Conservation (phyloP, 2,329 filamentous ascomycete genomes). For the Stemphylium vesicarium region DNA sequence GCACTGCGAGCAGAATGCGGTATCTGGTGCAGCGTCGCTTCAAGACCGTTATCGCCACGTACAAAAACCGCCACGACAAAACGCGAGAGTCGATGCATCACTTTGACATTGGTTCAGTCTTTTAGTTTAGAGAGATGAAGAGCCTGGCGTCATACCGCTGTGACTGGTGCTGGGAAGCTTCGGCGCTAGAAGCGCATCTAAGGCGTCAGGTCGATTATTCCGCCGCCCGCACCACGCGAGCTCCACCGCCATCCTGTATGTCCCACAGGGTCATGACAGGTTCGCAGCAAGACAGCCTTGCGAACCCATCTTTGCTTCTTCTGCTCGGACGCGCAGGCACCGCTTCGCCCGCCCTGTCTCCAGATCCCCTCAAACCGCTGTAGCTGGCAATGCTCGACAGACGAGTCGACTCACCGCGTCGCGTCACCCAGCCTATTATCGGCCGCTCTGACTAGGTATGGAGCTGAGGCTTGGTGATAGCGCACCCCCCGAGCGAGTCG, state of each 20-base stretch:
- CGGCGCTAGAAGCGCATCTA: slow-evolving; percentile 8
- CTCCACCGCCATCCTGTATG: slow-evolving; percentile 5
- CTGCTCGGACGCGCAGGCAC: not conserved
- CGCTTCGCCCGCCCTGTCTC: not conserved
- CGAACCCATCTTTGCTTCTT: slow-evolving; percentile 3
- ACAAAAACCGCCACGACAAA: not conserved
- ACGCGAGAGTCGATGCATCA: too few relatives aligned
- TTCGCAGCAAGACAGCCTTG: slow-evolving; percentile 5
- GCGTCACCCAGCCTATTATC: not conserved
- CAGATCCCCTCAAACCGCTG: not conserved
- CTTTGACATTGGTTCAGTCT: too few relatives aligned
- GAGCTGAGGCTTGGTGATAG: slow-evolving; percentile 20
- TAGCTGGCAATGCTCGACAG: too few relatives aligned
- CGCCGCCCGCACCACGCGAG: slow-evolving; percentile 4
- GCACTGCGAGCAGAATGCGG: too few relatives aligned
- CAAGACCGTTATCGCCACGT: not conserved
- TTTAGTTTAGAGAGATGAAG: too few relatives aligned
- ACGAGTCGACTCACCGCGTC: not conserved
- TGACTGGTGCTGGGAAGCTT: not conserved
- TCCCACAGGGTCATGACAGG: not conserved
- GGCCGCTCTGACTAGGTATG: slow-evolving; percentile 11
- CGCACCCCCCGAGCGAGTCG: slow-evolving; percentile 11
- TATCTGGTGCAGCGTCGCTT: not conserved
- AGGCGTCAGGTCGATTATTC: slow-evolving; percentile 6
- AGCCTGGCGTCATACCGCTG: slow-evolving; percentile 5